These are phyloP conservation scores for Posidonia oceanica DNA, from an alignment of 116 monocot genomes.

Conservation along the genomic window DNA sequence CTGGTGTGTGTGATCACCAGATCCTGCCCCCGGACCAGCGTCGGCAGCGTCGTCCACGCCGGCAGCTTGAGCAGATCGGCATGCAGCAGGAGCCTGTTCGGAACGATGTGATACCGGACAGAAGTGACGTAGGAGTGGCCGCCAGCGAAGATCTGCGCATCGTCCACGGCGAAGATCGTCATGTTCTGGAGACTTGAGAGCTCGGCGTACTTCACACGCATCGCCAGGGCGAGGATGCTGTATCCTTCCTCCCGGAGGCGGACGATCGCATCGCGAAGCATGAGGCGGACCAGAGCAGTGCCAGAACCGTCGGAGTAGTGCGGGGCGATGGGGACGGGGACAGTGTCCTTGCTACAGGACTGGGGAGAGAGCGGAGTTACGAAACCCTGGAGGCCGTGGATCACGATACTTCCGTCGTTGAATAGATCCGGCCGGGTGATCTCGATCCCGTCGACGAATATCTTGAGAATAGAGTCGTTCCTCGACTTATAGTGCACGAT, in stretches of 20 bases:
- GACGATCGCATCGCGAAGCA: conserved; percentile 50
- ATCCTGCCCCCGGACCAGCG: conserved; percentile 38
- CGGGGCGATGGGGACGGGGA: neutral
- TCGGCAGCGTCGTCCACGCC: conserved; percentile 33
- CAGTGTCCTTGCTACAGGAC: conserved; percentile 24
- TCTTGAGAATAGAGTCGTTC: conserved; percentile 12
- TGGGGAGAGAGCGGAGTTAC: conserved; percentile 33
- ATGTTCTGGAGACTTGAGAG: conserved; percentile 39
- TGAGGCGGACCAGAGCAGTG: conserved; percentile 21
- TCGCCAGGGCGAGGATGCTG: conserved; percentile 60
- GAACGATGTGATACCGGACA: conserved; percentile 55
- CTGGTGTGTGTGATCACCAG: conserved; percentile 33
- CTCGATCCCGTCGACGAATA: conserved; percentile 58
- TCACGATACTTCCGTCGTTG: conserved; percentile 52
- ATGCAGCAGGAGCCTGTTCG: conserved; percentile 27
- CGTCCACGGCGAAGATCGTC: conserved; percentile 68
- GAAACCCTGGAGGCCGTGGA: conserved; percentile 66
- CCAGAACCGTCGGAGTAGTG: neutral
- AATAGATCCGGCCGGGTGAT: conserved; percentile 53
- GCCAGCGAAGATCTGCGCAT: conserved; percentile 48
- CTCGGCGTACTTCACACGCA: conserved; percentile 54
- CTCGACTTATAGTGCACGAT: neutral
- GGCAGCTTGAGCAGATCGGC: conserved; percentile 30
- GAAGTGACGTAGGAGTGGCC: conserved; percentile 47
- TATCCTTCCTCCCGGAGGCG: conserved; percentile 41